Evolutionary conservation across 2,329 filamentous ascomycete genomes (phyloP).

Genomic region (Hirsutella minnesotensis): DNA sequence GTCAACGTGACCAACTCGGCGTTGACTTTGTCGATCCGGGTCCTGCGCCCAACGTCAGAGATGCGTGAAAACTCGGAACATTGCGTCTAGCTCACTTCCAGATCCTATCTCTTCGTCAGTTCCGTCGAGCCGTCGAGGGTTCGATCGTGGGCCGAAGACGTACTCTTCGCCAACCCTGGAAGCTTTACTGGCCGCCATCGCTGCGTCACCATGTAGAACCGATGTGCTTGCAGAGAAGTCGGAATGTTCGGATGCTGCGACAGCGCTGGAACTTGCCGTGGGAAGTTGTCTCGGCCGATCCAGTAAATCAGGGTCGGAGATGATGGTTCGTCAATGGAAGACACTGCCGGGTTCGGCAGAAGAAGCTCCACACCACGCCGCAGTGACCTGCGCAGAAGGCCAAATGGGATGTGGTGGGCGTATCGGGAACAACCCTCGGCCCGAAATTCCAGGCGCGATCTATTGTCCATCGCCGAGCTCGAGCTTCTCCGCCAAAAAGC

Average conservation of each 20-base stretch:
- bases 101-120: constrained; percentile 47
- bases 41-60: constrained; percentile 42
- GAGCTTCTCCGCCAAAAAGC: constrained; percentile 1
- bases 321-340: too few relatives aligned
- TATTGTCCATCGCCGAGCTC: not conserved
- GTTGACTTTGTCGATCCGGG: constrained; percentile 93
- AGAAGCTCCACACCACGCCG: too few relatives aligned
- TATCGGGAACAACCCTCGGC: constrained; percentile 21
- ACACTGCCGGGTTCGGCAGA: too few relatives aligned
- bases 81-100: constrained; percentile 64
- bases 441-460: constrained; percentile 19
- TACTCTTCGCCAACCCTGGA: constrained; percentile 52
- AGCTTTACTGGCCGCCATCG: constrained; percentile 50
- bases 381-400: too few relatives aligned
- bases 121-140: not conserved
- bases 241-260: not conserved
- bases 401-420: not conserved
- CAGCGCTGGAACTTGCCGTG: too few relatives aligned
- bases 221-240: not conserved
- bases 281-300: too few relatives aligned
- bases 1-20: constrained; percentile 94
- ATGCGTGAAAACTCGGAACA: not conserved
- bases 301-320: too few relatives aligned
- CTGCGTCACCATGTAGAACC: constrained; percentile 3
- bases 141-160: constrained; percentile 14